Conservation (phyloP, 2,329 filamentous ascomycete genomes). For the Alternaria arbusti region DNA sequence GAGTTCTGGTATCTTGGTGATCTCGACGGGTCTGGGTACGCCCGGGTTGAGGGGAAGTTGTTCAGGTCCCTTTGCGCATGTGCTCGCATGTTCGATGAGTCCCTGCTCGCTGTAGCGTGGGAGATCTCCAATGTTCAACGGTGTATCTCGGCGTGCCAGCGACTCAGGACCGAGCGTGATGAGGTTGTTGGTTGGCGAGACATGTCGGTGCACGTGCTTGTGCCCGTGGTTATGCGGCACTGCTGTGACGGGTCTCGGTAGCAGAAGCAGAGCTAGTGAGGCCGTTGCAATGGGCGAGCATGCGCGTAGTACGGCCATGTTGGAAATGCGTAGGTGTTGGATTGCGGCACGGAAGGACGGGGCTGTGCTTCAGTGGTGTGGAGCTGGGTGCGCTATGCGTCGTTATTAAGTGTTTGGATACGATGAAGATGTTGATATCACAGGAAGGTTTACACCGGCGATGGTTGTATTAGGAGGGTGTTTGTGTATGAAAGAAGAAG, state of each 20-base stretch:
- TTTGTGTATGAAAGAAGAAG: not conserved
- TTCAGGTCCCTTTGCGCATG: too few species aligned
- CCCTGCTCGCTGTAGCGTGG: too few species aligned
- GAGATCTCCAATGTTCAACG: too few species aligned
- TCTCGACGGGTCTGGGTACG: too few species aligned
- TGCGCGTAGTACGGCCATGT: not conserved
- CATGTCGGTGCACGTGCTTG: not conserved
- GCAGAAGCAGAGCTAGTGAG: not conserved
- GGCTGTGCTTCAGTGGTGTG: not conserved
- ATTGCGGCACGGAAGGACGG: not conserved
- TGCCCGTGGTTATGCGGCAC: not conserved
- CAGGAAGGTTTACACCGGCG: rapidly evolving
- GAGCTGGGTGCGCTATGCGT: not conserved
- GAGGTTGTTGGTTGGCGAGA: too few species aligned
- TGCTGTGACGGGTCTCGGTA: not conserved
- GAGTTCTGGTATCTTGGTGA: too few species aligned
- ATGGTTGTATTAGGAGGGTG: not conserved
- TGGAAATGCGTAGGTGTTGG: not conserved
- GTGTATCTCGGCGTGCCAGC: not conserved
- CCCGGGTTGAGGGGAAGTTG: too few species aligned
- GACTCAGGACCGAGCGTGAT: not conserved
- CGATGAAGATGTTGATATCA: not conserved
- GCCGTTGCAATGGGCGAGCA: not conserved
- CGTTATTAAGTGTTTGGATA: not conserved
- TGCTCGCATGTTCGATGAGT: too few species aligned